Base-by-base conservation (phyloP, 768 basidiomycete species). In the Leccinum aurantiacum region DNA sequence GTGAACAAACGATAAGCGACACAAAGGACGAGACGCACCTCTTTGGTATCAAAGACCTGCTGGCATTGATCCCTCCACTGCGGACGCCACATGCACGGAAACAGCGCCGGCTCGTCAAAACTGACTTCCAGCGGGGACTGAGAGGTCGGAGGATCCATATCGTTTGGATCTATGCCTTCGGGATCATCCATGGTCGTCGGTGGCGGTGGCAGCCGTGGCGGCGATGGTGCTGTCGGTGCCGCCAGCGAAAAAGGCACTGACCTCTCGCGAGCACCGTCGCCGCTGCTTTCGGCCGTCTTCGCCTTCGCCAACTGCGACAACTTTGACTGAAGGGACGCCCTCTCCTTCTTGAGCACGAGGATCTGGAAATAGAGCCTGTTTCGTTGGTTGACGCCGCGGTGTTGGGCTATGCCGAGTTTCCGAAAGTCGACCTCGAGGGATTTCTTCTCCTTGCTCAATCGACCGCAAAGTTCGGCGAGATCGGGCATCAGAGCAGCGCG, bases 401-500 rank as follows among this genome's bases (percentile, higher is more conserved):
- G 62, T 33, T 71, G 62, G 27, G 66, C 63, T 22, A 31, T 61
- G 19, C 64, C 60, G 35, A 71, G 44, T 50, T 60, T 58, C 53
- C 61, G 61, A 10, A 74, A 24, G 0, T 59, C 66, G 6, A 55
- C 57, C 52, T 63, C 62, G 41, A 77, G 64, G 3, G 63, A 48
- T 25, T 64, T 65, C 10, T 73, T 69, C 50, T 77, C 68, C 14
- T 27, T 53, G 0, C 44, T 67, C 29, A 81, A 71, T 35, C 71
- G 67, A 7, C 35, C 64, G 63, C 78, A 79, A 47, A 73, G 70
- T 8, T 71, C 75, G 29, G 67, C 64, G 27, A 88, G 69, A 69
- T 84, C 84, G 0, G 84, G 84, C 37, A 78, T 76, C 67, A 83
- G 81, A 6, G 82, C 88, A 2, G 89, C 88, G 27, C 80, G 77